Conservation (phyloP, 352 stramenopile genomes). For the Saprolegnia diclina region DNA sequence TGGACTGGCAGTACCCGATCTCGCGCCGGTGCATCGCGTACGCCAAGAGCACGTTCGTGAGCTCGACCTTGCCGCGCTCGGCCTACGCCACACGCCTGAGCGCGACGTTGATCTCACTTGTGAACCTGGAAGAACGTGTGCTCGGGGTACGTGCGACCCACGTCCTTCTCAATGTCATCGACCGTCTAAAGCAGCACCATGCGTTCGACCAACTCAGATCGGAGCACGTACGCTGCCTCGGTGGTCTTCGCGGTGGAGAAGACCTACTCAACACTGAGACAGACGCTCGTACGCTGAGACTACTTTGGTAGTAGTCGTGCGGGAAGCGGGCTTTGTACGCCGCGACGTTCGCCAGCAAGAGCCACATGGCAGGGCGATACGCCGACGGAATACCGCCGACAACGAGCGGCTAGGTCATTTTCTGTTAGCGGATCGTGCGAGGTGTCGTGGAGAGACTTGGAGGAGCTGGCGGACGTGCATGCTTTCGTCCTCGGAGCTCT, state of each 20-base stretch:
- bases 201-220: neutral
- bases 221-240: slow-evolving; percentile 5
- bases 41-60: slow-evolving; percentile 47
- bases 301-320: slow-evolving; percentile 32
- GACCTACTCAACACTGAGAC: neutral
- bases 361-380: slow-evolving; percentile 41
- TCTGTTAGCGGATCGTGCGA: neutral
- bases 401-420: slow-evolving; percentile 34
- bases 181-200: slow-evolving; percentile 27
- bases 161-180: slow-evolving; percentile 58
- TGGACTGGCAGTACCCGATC: slow-evolving; percentile 65
- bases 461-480: slow-evolving; percentile 4
- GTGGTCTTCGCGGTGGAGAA: slow-evolving; percentile 7
- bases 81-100: slow-evolving; percentile 29
- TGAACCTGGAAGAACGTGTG: slow-evolving; percentile 44
- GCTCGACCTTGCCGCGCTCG: slow-evolving; percentile 39
- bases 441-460: slow-evolving; percentile 8
- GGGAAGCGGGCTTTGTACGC: slow-evolving; percentile 34
- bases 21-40: slow-evolving; percentile 51
- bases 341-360: slow-evolving; percentile 34
- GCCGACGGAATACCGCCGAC: slow-evolving; percentile 39
- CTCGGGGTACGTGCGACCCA: slow-evolving; percentile 56
- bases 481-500: neutral
- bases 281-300: slow-evolving; percentile 25
- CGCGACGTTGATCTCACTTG: neutral